Percentiles rank a stretch among this genome's conserved stretches.
Conservation (phyloP, 805 yeast genomes). For the Starmera caribaea region DNA sequence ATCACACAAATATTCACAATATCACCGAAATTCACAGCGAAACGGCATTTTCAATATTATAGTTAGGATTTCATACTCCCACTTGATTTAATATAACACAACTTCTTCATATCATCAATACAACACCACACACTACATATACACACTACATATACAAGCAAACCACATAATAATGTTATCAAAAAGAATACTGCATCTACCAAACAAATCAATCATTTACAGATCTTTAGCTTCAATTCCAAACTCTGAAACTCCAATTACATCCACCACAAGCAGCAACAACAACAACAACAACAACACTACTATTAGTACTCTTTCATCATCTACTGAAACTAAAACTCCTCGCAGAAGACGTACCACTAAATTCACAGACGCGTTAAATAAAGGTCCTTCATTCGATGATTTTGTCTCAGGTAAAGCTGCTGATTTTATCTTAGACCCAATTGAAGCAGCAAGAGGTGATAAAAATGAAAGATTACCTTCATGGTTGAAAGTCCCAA, state of each 20-base stretch:
- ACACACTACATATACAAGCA: background rate
- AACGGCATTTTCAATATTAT: no score
- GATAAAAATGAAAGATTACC: slow-evolving; percentile 74
- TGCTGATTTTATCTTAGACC: slow-evolving; percentile 53
- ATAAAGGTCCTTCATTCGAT: slow-evolving; percentile 86
- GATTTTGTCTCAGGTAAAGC: slow-evolving; percentile 85
- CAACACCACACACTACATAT: background rate
- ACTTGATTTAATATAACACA: no score
- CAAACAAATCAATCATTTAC: background rate
- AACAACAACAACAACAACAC: background rate
- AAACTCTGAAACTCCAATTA: background rate
- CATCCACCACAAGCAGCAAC: background rate
- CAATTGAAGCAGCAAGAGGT: slow-evolving; percentile 62
- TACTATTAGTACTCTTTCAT: background rate
- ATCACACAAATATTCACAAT: no score
- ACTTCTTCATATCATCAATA: no score
- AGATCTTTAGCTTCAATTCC: background rate
- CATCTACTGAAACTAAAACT: background rate
- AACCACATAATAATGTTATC: background rate
- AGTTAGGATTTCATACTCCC: no score
- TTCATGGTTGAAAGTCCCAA: slow-evolving; percentile 88
- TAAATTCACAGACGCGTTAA: slow-evolving; percentile 57
- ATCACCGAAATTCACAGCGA: no score
- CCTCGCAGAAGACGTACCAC: slow-evolving; percentile 42
- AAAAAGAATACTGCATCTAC: background rate